These are phyloP conservation scores for Hydnomerulius pinastri DNA, from an alignment of 768 basidiomycete genomes.

Conservation along the genomic window DNA sequence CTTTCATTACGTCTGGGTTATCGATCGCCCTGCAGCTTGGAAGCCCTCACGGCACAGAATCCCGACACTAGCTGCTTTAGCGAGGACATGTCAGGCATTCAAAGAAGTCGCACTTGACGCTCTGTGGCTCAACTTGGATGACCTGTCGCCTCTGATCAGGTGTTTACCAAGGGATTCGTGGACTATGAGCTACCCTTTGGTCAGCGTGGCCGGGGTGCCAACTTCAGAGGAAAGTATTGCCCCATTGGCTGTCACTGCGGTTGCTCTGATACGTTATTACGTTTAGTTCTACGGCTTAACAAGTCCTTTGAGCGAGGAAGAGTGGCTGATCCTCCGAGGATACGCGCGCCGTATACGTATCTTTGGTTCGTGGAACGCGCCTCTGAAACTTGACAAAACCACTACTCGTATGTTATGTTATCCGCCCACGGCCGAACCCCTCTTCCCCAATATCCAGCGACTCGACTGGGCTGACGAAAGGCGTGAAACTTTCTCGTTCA, in stretches of 20 bases:
- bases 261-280: not conserved
- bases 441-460: not conserved
- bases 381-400: not conserved
- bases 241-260: not conserved
- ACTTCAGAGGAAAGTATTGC: not conserved
- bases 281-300: not conserved
- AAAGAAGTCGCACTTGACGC: constrained; percentile 3
- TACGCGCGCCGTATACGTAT: not conserved
- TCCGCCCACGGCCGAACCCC: not conserved
- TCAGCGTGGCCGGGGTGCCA: no score
- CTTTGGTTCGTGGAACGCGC: no score
- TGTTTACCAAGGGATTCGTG: not conserved
- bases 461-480: not conserved
- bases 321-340: not conserved
- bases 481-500: not conserved
- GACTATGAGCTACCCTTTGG: not conserved
- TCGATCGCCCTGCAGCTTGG: no score
- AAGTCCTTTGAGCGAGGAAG: not conserved
- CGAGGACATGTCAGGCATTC: constrained; percentile 6
- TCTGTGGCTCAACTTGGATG: constrained; percentile 6
- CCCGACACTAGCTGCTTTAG: constrained; percentile 1
- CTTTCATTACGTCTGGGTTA: not conserved
- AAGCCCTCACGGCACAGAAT: not conserved
- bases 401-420: not conserved
- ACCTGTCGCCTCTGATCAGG: not conserved